Percentiles rank a stretch among this genome's conserved stretches.
Conservation (phyloP, 768 basidiomycete genomes). For the Suillus clintonianus region DNA sequence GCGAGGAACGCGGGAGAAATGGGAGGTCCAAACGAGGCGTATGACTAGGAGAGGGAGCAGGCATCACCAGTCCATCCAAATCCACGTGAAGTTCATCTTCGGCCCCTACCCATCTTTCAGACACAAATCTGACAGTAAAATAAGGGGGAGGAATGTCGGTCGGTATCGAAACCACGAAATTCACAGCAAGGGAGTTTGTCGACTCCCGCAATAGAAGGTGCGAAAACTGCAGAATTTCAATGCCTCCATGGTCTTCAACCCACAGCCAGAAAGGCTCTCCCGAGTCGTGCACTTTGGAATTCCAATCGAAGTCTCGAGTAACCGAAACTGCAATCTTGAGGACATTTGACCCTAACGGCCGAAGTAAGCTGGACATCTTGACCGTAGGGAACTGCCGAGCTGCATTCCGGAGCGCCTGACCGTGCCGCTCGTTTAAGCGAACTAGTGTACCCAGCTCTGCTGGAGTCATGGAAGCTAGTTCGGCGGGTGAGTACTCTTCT, state of each 20-base stretch:
- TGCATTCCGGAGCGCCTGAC: slow-evolving; percentile 72
- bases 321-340: slow-evolving; percentile 73
- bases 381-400: slow-evolving; percentile 85
- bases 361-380: slow-evolving; percentile 63
- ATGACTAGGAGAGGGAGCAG: slow-evolving; percentile 53
- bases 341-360: slow-evolving; percentile 83
- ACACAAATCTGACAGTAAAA: slow-evolving; percentile 77
- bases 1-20: slow-evolving; percentile 59
- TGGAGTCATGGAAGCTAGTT: slow-evolving; percentile 69
- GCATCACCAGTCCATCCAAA: slow-evolving; percentile 77
- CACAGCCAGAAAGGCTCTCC: slow-evolving; percentile 94
- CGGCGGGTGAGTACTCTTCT: slow-evolving; percentile 74
- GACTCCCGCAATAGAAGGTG: slow-evolving; percentile 71
- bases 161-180: slow-evolving; percentile 81
- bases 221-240: slow-evolving; percentile 79
- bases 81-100: slow-evolving; percentile 71
- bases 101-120: slow-evolving; percentile 92
- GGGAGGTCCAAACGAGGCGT: slow-evolving; percentile 73
- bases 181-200: slow-evolving; percentile 58
- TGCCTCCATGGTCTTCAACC: slow-evolving; percentile 85
- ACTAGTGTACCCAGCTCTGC: slow-evolving; percentile 75
- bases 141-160: slow-evolving; percentile 57
- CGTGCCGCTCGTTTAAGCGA: slow-evolving; percentile 85
- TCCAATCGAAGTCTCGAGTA: slow-evolving; percentile 79
- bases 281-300: slow-evolving; percentile 66